Evolutionary conservation across 176 grass and related monocot genomes (phyloP).

Genomic region (Alloteropsis semialata): DNA sequence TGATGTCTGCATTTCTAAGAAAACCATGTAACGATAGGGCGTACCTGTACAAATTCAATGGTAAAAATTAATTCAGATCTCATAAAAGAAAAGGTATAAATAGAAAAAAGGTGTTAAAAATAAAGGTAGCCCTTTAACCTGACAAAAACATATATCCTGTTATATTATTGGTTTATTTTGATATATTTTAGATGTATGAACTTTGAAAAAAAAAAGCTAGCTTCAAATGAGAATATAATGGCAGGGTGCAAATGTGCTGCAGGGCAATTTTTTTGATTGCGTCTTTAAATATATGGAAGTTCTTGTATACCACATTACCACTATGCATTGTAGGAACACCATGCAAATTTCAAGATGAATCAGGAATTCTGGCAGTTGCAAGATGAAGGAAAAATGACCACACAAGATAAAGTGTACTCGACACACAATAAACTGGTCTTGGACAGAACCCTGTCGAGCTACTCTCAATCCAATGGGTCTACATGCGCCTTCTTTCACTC

Average conservation of each 20-base stretch:
- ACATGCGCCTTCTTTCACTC: constrained; percentile 2
- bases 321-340: background rate
- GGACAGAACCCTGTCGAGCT: background rate
- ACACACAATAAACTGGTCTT: background rate
- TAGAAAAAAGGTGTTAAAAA: no score
- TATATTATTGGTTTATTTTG: no score
- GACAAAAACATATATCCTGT: no score
- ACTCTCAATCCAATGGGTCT: background rate
- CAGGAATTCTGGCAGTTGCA: background rate
- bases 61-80: no score
- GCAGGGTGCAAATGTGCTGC: background rate
- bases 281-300: background rate
- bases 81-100: no score
- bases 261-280: background rate
- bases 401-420: background rate
- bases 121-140: no score
- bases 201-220: no score
- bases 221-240: background rate
- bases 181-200: no score
- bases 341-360: background rate
- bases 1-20: background rate
- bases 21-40: no score
- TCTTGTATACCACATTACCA: background rate
- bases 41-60: no score
- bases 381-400: background rate